Base-by-base conservation (phyloP, 345 rosid species). In the Syzygium aqueum region DNA sequence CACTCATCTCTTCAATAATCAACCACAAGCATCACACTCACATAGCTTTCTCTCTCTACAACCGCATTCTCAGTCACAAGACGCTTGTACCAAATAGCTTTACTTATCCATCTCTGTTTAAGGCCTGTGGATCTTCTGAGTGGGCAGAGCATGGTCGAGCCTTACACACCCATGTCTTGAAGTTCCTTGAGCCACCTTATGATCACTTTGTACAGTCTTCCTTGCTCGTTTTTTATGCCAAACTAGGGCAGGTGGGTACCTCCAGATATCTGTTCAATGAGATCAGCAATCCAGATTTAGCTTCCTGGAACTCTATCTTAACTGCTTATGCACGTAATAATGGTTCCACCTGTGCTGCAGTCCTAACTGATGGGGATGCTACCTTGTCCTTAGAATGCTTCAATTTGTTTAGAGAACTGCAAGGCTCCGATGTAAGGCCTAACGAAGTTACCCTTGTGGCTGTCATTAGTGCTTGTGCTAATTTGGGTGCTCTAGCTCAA, bases 101-200 rank as follows among this genome's bases (percentile, higher is more conserved):
- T 90, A 94, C 97, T 61, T 94, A 89, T 87, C 98, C 96, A 49
- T 95, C 97, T 90, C 93, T 94, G 33, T 90, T 94, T 87, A 94
- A 94, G 90, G 94, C 94, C 33, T 93, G 93, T 84, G 91, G 90
- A 78, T 90, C 88, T 49, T 89, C 87, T 37, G 88, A 91, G 16
- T 92, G 90, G 93, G 84, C 92, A 49, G 87, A 78, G 51, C 88
- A 89, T 85, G 97, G 96, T 43, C 88, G 89, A 33, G 90, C 91
- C 85, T 94, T 95, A 85, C 97, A 94, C 78, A 77, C 92, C 89
- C 96, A 94, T 86, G 93, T 90, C 15, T 67, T 94, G 88, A 95
- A 94, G 87, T 90, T 94, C 85, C 91, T 93, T 21, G 94, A 90
- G 73, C 90, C 90, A 8, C 77, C 86, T 3, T 91, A 53, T 85